Evolutionary conservation across 148 eudicot species (phyloP).

Genomic region (Persicaria tinctoria): DNA sequence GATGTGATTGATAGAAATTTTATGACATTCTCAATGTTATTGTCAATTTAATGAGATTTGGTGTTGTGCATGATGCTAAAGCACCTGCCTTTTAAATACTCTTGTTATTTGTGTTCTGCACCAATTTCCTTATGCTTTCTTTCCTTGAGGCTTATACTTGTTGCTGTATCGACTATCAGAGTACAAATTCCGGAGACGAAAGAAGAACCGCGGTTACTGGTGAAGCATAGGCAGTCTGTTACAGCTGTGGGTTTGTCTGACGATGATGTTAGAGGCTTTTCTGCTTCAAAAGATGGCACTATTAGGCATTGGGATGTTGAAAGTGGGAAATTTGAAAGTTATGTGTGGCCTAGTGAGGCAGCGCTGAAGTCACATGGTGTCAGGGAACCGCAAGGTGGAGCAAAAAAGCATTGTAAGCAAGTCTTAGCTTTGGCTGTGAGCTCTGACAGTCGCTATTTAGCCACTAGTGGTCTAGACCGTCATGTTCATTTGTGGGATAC

Average conservation of each 20-base stretch:
- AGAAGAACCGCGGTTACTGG: slow-evolving; percentile 41
- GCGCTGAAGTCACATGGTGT: slow-evolving; percentile 65
- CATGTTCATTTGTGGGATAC: slow-evolving; percentile 96
- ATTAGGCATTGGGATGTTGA: slow-evolving; percentile 86
- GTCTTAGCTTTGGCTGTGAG: slow-evolving; percentile 76
- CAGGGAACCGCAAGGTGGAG: slow-evolving; percentile 60
- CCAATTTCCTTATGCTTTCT: not conserved
- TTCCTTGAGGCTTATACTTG: slow-evolving; percentile 8
- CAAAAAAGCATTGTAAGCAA: slow-evolving; percentile 60
- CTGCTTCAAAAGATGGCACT: slow-evolving; percentile 90
- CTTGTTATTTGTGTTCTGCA: not conserved
- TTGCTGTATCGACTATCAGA: slow-evolving; percentile 33
- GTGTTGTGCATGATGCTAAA: not conserved
- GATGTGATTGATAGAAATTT: not conserved
- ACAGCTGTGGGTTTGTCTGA: slow-evolving; percentile 72
- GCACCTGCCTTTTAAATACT: not conserved
- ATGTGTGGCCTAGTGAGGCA: slow-evolving; percentile 71
- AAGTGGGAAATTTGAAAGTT: slow-evolving; percentile 66
- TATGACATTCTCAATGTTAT: not conserved
- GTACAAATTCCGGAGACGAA: slow-evolving; percentile 51
- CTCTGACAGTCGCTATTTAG: slow-evolving; percentile 90
- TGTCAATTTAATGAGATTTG: no score
- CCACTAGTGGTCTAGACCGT: slow-evolving; percentile 85
- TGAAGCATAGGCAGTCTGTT: slow-evolving; percentile 80
- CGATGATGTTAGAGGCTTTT: slow-evolving; percentile 74